Base-by-base conservation (phyloP, 2,329 filamentous ascomycete species). In the Thielaviopsis punctulata region DNA sequence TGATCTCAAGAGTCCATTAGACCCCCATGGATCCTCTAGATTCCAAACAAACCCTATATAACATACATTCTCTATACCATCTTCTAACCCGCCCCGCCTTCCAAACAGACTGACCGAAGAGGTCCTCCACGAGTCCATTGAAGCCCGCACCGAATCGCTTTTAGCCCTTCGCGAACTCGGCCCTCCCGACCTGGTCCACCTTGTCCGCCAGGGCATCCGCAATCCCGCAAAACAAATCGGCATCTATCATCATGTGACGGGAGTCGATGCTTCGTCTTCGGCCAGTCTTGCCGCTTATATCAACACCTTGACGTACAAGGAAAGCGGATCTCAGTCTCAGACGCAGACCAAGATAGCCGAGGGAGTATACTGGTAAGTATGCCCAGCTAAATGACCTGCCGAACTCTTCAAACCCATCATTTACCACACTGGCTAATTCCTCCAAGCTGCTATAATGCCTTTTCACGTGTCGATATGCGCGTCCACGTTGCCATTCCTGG, bases 401-500 rank as follows among this genome's bases (percentile, higher is more conserved):
- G n/a, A n/a, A n/a, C n/a, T n/a, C n/a, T n/a, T n/a, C n/a, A n/a
- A n/a, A n/a, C n/a, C n/a, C n/a, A n/a, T n/a, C n/a, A n/a, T n/a
- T n/a, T n/a, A n/a, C n/a, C n/a, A n/a, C n/a, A n/a, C n/a, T n/a
- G n/a, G n/a, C n/a, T n/a, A n/a, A n/a, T 36, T 15, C 19, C 30
- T 12, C 7, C 8, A 54, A 76, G 73, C 69, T 98, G 92, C 69
- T 98, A 98, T 75, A 98, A 98, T 86, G 92, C 92, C 58, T 95
- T 98, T 67, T 96, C 92, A 4, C 80, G 93, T 58, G 76, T 96
- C 51, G 92, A 98, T 63, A 98, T 98, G 92, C 87, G 92, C 56
- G 90, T 98, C 12, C 89, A 96, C 63, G 90, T 98, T 55, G 90
- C 89, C 58, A 96, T 98, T 58, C 92, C 92, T 18, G 92, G 92